Base-by-base conservation (phyloP, 2,329 filamentous ascomycete genomes). In the Pseudopithomyces maydicus region DNA sequence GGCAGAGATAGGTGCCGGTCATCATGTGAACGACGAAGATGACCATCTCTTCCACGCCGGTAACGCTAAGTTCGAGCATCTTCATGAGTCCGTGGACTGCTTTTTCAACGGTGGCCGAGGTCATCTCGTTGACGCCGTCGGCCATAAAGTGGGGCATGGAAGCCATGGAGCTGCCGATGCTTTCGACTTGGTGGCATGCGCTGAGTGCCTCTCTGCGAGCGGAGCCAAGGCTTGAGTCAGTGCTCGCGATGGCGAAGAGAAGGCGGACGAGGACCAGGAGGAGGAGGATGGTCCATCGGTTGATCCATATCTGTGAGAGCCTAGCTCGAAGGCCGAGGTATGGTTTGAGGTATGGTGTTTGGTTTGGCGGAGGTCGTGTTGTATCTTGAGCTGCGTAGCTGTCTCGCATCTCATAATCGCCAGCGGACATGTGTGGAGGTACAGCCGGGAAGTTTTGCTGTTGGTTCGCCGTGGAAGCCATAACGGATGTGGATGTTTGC, bases 61-160 rank as follows among this genome's bases (percentile, higher is more conserved):
- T 93, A 62, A 98, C 81, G 58, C 89, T 88, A 72, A 98, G 82
- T 59, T 88, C 82, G 49, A 98, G 83, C 78, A 95, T 87, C 41
- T 86, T 82, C 75, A 95, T 90, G 74, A 98, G 84, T 47, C 87
- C 94, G 60, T 87, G 84, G 63, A 98, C 87, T 8, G 92, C 87
- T 66, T 89, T 88, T 66, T 93, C 91, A 64, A 98, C 88, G 54
- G 91, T 89, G 46, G 84, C 84, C 32, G 92, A 91, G 7, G 91
- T 90, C 65, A 98, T 80, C 57, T 91, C 85, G 78, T 99, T 99
- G 73, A 97, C 88, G 53, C 95, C 95, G 50, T 85, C 81, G 1
- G 93, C 90, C 73, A 98, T 88, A 78, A 97, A 98, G 77, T 97
- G 90, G 55, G 95, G 95, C 92, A 98, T 97, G 36, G 95, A 98